These are phyloP conservation scores for Silene conica DNA, from an alignment of 148 eudicot genomes.

Conservation along the genomic window DNA sequence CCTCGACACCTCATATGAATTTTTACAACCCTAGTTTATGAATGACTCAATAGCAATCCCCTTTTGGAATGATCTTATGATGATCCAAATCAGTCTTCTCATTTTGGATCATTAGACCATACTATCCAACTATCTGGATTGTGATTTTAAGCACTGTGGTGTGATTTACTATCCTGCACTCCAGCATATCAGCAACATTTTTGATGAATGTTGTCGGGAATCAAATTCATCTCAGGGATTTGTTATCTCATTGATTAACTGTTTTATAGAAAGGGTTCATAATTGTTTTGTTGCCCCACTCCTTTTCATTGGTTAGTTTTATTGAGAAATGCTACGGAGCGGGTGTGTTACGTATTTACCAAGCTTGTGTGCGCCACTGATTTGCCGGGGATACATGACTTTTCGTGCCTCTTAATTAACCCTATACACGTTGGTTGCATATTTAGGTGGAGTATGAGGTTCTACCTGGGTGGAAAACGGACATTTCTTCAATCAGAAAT, in stretches of 20 bases:
- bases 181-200: neutral
- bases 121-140: neutral
- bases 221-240: neutral
- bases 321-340: neutral
- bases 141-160: neutral
- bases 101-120: neutral
- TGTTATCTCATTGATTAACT: neutral
- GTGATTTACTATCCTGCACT: neutral
- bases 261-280: neutral
- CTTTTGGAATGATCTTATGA: neutral
- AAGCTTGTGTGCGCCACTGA: too few species aligned
- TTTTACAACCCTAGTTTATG: neutral
- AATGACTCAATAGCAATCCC: neutral
- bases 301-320: neutral
- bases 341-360: neutral
- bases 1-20: neutral
- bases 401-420: neutral
- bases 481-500: slow-evolving; percentile 72
- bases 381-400: neutral
- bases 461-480: slow-evolving; percentile 79
- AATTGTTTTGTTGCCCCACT: neutral
- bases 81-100: neutral
- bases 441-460: slow-evolving; percentile 83
- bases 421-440: slow-evolving; percentile 7
- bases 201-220: neutral